Base-by-base conservation (phyloP, 2,329 filamentous ascomycete genomes). In the Alternaria sp. region DNA sequence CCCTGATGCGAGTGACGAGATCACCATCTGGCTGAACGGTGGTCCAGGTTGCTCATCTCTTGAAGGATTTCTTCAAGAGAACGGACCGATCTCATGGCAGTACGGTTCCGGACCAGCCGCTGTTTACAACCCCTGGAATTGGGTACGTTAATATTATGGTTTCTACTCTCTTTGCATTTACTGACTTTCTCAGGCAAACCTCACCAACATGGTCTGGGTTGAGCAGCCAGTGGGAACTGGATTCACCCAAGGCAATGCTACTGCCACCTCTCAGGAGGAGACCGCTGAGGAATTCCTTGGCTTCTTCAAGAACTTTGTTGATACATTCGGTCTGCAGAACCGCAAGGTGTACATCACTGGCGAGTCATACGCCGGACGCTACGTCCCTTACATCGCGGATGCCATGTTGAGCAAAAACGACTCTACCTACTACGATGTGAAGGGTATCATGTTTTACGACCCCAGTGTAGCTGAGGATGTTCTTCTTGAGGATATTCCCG, bases 221-320 rank as follows among this genome's bases (percentile, higher is more conserved):
- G 91, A 92, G 69, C 89, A 91, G 72, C 88, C 87, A 1, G 81
- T 86, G 12, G 84, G 84, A 30, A 91, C 90, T 0, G 91, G 91
- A 14, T 94, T 91, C 75, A 86, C 88, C 0, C 84, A 86, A 34
- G 91, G 91, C 14, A 85, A 79, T 0, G 82, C 87, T 4, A 90
- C 85, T 0, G 89, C 89, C 9, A 87, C 82, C 4, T 86, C 85
- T 67, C 88, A 92, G 65, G 84, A 87, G 30, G 90, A 93, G 65
- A 83, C 90, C 1, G 89, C 90, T 0, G 77, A 80, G n/a, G 86
- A 94, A 66, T 93, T 94, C 74, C 81, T 90, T 16, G 89, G 89
- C 51, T 95, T 93, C 79, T 93, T 88, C 84, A 89, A 89, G 80
- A 92, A 92, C 79, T 93, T 93, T 68, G 80, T 92, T 59, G 82